Conservation (phyloP, 306 rosid species). For the Styphnolobium japonicum region DNA sequence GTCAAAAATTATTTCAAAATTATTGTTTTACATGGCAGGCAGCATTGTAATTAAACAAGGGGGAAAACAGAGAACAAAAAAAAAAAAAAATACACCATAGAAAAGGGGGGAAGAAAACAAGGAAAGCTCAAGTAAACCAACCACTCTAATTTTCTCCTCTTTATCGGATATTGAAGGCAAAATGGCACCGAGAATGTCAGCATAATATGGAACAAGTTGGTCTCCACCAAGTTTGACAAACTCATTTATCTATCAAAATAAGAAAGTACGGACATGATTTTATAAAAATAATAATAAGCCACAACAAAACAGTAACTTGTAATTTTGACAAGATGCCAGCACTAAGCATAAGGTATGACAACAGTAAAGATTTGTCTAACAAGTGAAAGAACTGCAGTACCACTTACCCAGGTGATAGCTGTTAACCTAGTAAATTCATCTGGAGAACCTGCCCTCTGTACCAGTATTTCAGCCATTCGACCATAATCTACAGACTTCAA, state of each 20-base stretch:
- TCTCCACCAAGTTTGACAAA: conserved; percentile 99
- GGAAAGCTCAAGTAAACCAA: conserved; percentile 37
- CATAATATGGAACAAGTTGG: conserved; percentile 95
- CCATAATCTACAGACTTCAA: conserved; percentile 99
- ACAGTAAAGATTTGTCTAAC: background rate
- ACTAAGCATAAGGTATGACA: conserved; percentile 2
- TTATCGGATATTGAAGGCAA: conserved; percentile 98
- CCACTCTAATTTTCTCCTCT: conserved; percentile 99
- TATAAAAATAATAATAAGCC: background rate
- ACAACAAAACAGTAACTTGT: background rate
- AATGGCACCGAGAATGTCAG: conserved; percentile 94
- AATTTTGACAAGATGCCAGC: background rate
- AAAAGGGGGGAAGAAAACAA: background rate
- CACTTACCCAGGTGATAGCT: conserved; percentile 92
- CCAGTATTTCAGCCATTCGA: conserved; percentile 98
- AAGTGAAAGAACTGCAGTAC: conserved; percentile 11
- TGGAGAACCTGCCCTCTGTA: conserved; percentile 81
- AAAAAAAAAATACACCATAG: background rate
- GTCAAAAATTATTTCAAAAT: conserved; percentile 14
- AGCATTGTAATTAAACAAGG: background rate
- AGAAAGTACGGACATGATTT: conserved; percentile 13
- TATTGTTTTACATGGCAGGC: conserved; percentile 4
- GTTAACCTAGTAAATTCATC: conserved; percentile 97
- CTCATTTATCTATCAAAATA: conserved; percentile 71
- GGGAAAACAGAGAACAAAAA: background rate